Conservation (phyloP, 2,329 filamentous ascomycete species). For the Aureobasidium sp. region DNA sequence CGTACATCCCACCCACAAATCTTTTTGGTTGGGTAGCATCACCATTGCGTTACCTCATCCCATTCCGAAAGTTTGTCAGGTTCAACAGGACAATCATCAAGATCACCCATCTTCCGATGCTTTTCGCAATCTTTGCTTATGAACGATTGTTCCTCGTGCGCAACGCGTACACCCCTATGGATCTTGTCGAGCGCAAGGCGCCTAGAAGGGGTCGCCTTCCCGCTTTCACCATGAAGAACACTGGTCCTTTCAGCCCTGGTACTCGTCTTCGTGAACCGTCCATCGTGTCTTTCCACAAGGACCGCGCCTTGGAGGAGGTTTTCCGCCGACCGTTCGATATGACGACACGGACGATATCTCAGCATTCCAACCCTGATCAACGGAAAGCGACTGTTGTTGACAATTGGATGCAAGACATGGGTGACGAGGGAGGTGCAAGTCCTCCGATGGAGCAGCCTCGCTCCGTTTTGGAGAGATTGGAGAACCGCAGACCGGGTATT, state of each 20-base stretch:
- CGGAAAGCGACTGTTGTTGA: conserved; percentile 72
- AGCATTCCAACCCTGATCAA: conserved; percentile 42
- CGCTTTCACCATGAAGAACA: conserved; percentile 23
- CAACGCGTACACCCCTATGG: conserved; percentile 70
- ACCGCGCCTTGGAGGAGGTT: conserved; percentile 82
- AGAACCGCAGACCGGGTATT: conserved; percentile 44
- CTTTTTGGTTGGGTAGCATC: conserved; percentile 84
- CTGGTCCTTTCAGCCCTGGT: conserved; percentile 62
- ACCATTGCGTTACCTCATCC: conserved; percentile 70
- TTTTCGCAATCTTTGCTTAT: conserved; percentile 81
- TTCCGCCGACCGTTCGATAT: conserved; percentile 65
- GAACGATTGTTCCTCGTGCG: conserved; percentile 71
- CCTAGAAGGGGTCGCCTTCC: conserved; percentile 21
- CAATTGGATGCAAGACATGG: conserved; percentile 75
- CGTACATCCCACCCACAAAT: conserved; percentile 85
- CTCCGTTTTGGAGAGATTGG: conserved; percentile 49
- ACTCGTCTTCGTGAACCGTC: conserved; percentile 70
- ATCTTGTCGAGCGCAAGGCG: conserved; percentile 65
- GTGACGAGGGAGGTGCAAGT: conserved; percentile 43
- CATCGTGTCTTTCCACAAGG: conserved; percentile 79
- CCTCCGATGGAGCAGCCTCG: conserved; percentile 54
- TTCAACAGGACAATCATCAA: conserved; percentile 91
- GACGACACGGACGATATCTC: conserved; percentile 46
- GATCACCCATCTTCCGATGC: conserved; percentile 74
- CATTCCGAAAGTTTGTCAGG: conserved; percentile 71